Evolutionary conservation across 805 yeast genomes (phyloP), one percentile per base, ranked within the genome.

Genomic region (Candida ipomoeae): DNA sequence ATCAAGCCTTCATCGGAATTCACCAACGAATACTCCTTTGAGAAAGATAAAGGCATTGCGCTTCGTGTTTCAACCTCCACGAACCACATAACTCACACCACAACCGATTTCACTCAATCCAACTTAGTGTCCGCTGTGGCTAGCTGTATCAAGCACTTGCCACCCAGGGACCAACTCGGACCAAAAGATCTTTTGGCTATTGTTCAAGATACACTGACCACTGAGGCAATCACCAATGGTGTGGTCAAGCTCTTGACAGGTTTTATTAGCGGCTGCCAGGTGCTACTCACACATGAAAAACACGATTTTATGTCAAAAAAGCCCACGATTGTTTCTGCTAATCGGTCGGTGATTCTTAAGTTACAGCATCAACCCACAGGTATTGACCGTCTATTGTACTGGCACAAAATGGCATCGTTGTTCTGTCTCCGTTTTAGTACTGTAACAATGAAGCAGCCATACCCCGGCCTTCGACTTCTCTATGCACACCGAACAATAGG

Each of bases 81-180:
- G 14, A 55, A 56, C 35, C 51, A 53, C 36, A 52, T 48, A 36
- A 57, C 60, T 13, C 6, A 50, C n/a, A 51, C 60, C 1, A 48
- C 59, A 32, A 53, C 59, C 3, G 59, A 53, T 11, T 81, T 76
- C 57, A 74, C 81, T 4, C 84, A 81, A 49, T 67, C 75, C 50
- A 79, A 80, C 54, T 62, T 82, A 38, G 77, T 81, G 4, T 76
- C 84, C 54, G 71, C 82, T 6, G 65, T 78, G 33, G 81, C 87
- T 2, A 71, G 85, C 1, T 68, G 77, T 20, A 54, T 79, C 41
- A 80, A 77, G 56, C 75, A 73, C 37, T 66, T 80, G 62, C 74
- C 82, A 1, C 69, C 48, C 55, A 65, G 51, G 67, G 75, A 49
- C 66, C 75, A 23, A 55, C 68, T 50, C 52, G 64, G 8, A 40